These are phyloP conservation scores for Penicillium sp. DNA, from an alignment of 2,329 filamentous ascomycete genomes.

Conservation along the genomic window DNA sequence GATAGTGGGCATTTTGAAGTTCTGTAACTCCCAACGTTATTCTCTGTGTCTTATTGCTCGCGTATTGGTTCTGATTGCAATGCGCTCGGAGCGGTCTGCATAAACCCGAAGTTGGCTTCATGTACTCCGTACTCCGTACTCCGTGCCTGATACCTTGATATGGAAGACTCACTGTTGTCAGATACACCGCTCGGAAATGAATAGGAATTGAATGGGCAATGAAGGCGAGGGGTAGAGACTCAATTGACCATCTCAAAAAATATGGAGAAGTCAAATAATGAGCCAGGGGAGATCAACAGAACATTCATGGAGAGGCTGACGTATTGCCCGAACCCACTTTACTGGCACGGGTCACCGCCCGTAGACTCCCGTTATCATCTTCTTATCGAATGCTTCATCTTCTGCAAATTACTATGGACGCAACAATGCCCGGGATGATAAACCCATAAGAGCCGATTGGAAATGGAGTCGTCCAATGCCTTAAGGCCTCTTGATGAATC, in stretches of 20 bases:
- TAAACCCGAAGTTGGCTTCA: background rate
- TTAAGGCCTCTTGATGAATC: conserved; percentile 44
- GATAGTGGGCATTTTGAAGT: conserved; percentile 43
- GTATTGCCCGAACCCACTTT: conserved; percentile 10
- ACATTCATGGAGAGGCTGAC: conserved; percentile 9
- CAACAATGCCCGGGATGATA: background rate
- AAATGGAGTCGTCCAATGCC: conserved; percentile 10
- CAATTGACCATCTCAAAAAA: background rate
- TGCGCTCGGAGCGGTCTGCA: background rate
- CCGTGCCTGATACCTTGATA: background rate
- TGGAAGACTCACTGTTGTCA: background rate
- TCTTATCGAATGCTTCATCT: conserved; percentile 12
- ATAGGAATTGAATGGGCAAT: too few relatives aligned
- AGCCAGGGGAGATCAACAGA: conserved; percentile 3
- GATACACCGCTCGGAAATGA: background rate
- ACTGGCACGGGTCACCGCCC: conserved; percentile 12
- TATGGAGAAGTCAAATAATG: background rate
- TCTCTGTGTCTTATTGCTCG: background rate
- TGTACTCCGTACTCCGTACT: background rate
- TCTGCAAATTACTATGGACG: conserved; percentile 2
- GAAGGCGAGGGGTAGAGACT: background rate
- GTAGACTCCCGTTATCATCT: conserved; percentile 8
- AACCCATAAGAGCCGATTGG: conserved; percentile 3
- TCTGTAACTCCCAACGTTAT: conserved; percentile 1
- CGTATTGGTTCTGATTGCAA: background rate